These are phyloP conservation scores for Neurospora sp. DNA, from an alignment of 495 filamentous ascomycete genomes.

Conservation along the genomic window DNA sequence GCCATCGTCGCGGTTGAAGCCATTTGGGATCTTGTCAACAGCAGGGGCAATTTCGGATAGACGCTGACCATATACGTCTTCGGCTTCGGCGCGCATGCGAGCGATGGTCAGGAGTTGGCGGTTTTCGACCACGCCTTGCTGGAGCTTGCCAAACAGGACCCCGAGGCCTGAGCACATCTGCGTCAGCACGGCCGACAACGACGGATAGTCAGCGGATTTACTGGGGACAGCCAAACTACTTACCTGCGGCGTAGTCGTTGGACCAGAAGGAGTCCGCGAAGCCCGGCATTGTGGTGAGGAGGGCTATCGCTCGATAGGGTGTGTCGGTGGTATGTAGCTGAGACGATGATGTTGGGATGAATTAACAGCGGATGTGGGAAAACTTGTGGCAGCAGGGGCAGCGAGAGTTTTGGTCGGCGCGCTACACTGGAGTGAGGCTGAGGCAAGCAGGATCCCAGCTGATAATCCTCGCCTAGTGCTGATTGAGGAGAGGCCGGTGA, in stretches of 20 bases:
- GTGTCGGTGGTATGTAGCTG: background rate
- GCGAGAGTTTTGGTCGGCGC: constrained; percentile 12
- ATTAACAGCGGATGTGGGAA: background rate
- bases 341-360: background rate
- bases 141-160: constrained; percentile 92
- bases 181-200: constrained; percentile 13
- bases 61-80: constrained; percentile 76
- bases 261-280: constrained; percentile 97
- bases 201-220: background rate
- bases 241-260: constrained; percentile 81
- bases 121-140: constrained; percentile 92
- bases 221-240: constrained; percentile 15
- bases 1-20: constrained; percentile 88
- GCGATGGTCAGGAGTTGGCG: constrained; percentile 86
- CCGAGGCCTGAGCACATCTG: constrained; percentile 54
- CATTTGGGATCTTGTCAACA: constrained; percentile 71
- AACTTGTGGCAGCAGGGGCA: constrained; percentile 10
- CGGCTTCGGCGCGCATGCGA: constrained; percentile 89
- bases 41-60: constrained; percentile 75
- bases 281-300: constrained; percentile 51
- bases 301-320: constrained; percentile 7
- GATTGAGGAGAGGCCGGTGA: background rate
- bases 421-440: constrained; percentile 16
- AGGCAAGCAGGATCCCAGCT: constrained; percentile 12
- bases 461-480: background rate